These are phyloP conservation scores for Salix exigua DNA, from an alignment of 345 rosid genomes.

Conservation along the genomic window DNA sequence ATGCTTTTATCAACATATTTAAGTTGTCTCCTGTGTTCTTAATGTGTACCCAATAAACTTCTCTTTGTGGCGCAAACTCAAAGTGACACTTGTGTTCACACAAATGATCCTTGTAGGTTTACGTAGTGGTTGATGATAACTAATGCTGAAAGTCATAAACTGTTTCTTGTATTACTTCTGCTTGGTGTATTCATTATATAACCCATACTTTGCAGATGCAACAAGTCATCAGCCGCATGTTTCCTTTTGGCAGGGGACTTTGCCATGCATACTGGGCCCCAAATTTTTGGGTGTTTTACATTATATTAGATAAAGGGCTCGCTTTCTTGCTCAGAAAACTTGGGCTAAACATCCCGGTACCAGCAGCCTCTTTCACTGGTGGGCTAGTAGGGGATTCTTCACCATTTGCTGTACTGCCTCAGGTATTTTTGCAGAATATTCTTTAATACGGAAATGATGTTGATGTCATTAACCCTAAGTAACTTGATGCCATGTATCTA, in stretches of 20 bases:
- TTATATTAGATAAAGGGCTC: conserved; percentile 67
- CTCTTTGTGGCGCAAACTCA: too few species aligned
- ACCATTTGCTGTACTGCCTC: conserved; percentile 70
- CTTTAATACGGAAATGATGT: neutral
- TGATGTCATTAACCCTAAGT: neutral
- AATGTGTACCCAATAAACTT: too few species aligned
- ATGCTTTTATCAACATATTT: too few species aligned
- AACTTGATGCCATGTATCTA: neutral
- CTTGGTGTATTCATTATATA: conserved; percentile 20
- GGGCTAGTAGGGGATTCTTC: conserved; percentile 84
- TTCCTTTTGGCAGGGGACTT: conserved; percentile 97
- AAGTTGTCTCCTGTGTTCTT: too few species aligned
- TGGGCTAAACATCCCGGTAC: conserved; percentile 45
- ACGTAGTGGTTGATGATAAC: too few species aligned
- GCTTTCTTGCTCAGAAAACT: conserved; percentile 52
- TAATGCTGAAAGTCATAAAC: too few species aligned
- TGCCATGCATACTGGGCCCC: conserved; percentile 99
- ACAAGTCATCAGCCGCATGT: conserved; percentile 72
- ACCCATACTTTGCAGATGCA: conserved; percentile 54
- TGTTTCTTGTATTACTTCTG: neutral
- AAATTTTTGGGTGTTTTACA: conserved; percentile 91
- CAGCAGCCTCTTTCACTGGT: conserved; percentile 81
- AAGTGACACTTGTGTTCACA: too few species aligned
- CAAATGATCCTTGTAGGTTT: too few species aligned
- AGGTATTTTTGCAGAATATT: conserved; percentile 33